Evolutionary conservation across 2,329 filamentous ascomycete genomes (phyloP).

Genomic region (Neurospora sp.): DNA sequence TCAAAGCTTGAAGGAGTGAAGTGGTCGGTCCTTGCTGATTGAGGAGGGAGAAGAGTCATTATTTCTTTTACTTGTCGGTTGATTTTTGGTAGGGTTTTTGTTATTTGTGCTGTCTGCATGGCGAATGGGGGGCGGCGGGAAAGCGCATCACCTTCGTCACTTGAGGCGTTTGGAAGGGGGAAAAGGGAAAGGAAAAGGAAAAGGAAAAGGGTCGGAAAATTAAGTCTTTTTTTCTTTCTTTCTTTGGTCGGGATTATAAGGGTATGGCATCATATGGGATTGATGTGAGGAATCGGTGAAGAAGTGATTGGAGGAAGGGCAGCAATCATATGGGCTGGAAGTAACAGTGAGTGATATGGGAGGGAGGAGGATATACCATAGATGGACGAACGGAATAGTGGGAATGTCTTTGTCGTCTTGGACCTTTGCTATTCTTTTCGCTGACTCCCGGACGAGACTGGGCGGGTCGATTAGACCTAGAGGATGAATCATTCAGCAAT

Average conservation of each 20-base stretch:
- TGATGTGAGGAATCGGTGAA: not conserved
- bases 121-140: not conserved
- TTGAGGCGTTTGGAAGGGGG: not conserved
- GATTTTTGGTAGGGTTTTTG: not conserved
- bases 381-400: not conserved
- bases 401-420: no score
- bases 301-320: not conserved
- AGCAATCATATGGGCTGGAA: not conserved
- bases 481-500: not conserved
- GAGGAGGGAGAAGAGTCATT: conserved; percentile 14
- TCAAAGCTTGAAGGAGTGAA: not conserved
- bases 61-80: not conserved
- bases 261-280: not conserved
- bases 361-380: not conserved
- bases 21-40: not conserved
- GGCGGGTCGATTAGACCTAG: no score
- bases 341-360: not conserved
- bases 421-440: no score
- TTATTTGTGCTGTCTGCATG: not conserved
- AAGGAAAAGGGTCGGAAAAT: not conserved
- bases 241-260: not conserved
- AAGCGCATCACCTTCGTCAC: not conserved
- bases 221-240: not conserved
- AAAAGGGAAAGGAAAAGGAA: not conserved
- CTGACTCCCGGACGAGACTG: no score